Evolutionary conservation across 164 flowering plant genomes (phyloP).

Genomic region (Malania oleifera): DNA sequence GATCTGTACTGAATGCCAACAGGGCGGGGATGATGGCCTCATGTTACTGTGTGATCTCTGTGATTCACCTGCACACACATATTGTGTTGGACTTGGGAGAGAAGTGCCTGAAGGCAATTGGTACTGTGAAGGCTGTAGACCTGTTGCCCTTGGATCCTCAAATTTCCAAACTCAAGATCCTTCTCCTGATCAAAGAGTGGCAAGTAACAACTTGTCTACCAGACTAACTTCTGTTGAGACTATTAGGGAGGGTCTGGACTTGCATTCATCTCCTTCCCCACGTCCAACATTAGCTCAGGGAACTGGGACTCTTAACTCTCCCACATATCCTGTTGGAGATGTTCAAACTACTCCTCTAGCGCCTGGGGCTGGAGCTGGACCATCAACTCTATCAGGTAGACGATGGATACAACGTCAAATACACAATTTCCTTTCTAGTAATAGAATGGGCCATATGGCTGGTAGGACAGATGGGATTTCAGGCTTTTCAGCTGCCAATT

Average conservation of each 20-base stretch:
- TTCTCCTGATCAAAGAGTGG: slow-evolving; percentile 30
- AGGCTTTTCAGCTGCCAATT: slow-evolving; percentile 20
- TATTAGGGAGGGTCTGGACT: slow-evolving; percentile 34
- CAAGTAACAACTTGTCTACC: slow-evolving; percentile 18
- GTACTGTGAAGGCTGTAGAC: slow-evolving; percentile 88
- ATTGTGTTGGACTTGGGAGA: slow-evolving; percentile 89
- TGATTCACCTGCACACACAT: slow-evolving; percentile 99
- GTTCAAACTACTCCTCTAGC: slow-evolving; percentile 43
- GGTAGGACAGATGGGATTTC: slow-evolving; percentile 22
- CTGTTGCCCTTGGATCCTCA: slow-evolving; percentile 50
- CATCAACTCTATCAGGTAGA: slow-evolving; percentile 68
- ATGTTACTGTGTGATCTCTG: slow-evolving; percentile 96
- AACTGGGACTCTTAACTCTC: slow-evolving; percentile 34
- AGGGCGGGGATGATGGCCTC: slow-evolving; percentile 89
- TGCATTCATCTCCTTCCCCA: slow-evolving; percentile 32
- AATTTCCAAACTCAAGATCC: slow-evolving; percentile 36
- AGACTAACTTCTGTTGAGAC: slow-evolving; percentile 29
- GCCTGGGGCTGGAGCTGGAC: slow-evolving; percentile 57
- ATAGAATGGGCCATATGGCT: slow-evolving; percentile 32
- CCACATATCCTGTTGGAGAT: slow-evolving; percentile 39
- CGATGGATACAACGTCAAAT: slow-evolving; percentile 70
- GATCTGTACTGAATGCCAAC: slow-evolving; percentile 81
- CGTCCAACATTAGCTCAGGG: slow-evolving; percentile 33
- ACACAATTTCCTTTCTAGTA: slow-evolving; percentile 37
- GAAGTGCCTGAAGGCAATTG: slow-evolving; percentile 98